These are phyloP conservation scores for Patellifolia procumbens DNA, from an alignment of 179 eudicot species.

Conservation along the genomic window DNA sequence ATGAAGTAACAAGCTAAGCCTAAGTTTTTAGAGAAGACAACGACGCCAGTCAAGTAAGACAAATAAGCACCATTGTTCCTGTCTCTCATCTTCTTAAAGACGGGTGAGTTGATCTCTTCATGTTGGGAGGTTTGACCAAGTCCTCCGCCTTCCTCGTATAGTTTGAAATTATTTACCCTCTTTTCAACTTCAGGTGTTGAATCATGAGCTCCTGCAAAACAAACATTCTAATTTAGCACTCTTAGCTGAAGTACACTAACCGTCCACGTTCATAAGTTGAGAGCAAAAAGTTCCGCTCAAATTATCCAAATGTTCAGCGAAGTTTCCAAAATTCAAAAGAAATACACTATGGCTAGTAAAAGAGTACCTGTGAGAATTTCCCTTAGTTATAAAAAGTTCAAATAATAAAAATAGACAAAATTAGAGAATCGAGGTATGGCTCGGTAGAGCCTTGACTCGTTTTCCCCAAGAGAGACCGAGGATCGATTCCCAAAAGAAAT, in stretches of 20 bases:
- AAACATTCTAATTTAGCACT: neutral
- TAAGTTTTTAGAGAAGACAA: neutral
- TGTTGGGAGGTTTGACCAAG: neutral
- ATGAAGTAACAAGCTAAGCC: neutral
- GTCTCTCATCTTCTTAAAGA: conserved; percentile 24
- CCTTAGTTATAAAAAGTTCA: no score
- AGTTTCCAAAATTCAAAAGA: no score
- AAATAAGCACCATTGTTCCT: conserved; percentile 14
- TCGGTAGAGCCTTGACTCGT: no score
- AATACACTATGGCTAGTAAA: no score
- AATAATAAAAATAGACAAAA: no score
- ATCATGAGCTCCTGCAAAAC: conserved; percentile 29
- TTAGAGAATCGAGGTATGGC: no score
- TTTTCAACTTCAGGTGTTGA: conserved; percentile 11
- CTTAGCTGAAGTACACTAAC: neutral
- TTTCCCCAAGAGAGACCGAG: no score
- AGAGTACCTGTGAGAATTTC: no score
- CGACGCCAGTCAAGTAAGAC: neutral
- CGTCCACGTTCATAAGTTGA: neutral
- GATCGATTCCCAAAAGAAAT: no score
- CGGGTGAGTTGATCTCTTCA: conserved; percentile 11
- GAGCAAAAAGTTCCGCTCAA: no score
- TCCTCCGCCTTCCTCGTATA: neutral
- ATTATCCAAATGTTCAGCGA: no score
- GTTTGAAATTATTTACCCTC: neutral